Evolutionary conservation across 1,139 yeast species (phyloP).

Genomic region (Blastobotrys capitulatus): DNA sequence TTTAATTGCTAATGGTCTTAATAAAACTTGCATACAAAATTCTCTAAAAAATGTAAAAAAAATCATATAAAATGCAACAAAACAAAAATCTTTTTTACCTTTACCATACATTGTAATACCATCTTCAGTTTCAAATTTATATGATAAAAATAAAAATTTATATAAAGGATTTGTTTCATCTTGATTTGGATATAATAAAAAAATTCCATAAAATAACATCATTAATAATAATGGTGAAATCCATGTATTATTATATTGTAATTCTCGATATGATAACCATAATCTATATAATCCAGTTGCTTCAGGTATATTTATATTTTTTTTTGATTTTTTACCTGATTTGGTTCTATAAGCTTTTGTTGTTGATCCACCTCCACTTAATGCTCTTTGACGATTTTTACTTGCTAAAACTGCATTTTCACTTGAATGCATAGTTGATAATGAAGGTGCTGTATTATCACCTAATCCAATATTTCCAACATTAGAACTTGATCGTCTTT

Average conservation of each 20-base stretch:
- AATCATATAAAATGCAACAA: conserved; percentile 74
- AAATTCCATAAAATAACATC: conserved; percentile 36
- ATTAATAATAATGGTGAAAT: conserved; percentile 51
- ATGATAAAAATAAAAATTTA: conserved; percentile 64
- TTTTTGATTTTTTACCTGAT: conserved; percentile 8
- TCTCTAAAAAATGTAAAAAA: conserved; percentile 90
- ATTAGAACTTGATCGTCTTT: conserved; percentile 3
- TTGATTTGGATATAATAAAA: conserved; percentile 31
- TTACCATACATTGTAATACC: conserved; percentile 57
- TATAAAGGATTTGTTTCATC: conserved; percentile 57
- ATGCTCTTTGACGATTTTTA: conserved; percentile 33
- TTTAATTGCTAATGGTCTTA: conserved; percentile 61
- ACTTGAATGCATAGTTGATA: conserved; percentile 34
- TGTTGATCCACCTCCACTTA: conserved; percentile 23
- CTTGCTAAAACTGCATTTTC: conserved; percentile 29
- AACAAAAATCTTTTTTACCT: conserved; percentile 76
- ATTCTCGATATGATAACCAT: conserved; percentile 52
- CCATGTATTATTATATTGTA: conserved; percentile 75
- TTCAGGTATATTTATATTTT: conserved; percentile 7
- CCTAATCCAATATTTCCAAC: conserved; percentile 36
- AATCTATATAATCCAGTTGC: conserved; percentile 26
- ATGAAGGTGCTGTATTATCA: conserved; percentile 36
- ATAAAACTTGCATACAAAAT: conserved; percentile 76
- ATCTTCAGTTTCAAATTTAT: conserved; percentile 40
- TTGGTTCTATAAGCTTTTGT: conserved; percentile 20